Evolutionary conservation across 768 basidiomycete species (phyloP).

Genomic region (Neoboletus magnificus): DNA sequence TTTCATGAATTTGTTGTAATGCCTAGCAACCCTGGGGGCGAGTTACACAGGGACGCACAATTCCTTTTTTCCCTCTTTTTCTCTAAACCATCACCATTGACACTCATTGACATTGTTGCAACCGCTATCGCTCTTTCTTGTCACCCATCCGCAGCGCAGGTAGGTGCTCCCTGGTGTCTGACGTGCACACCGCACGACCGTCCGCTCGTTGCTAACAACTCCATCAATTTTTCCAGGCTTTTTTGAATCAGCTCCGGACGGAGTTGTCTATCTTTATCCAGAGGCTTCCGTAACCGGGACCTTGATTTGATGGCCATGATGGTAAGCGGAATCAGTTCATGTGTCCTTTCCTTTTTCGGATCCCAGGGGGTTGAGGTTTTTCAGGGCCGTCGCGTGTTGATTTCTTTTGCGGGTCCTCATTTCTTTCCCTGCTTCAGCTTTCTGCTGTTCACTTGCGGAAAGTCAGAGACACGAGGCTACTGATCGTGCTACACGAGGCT

Average conservation of each 20-base stretch:
- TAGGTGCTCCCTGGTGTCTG: conserved; percentile 1
- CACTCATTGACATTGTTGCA: background rate
- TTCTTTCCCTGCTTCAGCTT: conserved; percentile 24
- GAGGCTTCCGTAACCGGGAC: conserved; percentile 9
- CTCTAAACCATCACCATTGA: background rate
- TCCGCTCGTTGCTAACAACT: conserved; percentile 8
- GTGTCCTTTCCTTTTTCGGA: conserved; percentile 29
- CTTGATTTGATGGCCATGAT: conserved; percentile 26
- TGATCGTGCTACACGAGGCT: conserved; percentile 46
- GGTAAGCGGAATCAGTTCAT: conserved; percentile 27
- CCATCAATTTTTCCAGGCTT: background rate
- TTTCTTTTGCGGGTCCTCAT: conserved; percentile 14
- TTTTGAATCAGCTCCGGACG: background rate
- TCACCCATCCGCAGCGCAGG: conserved; percentile 11
- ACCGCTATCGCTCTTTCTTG: background rate
- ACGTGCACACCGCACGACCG: background rate
- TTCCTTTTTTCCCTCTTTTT: background rate
- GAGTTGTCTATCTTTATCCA: conserved; percentile 1
- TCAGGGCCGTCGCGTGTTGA: conserved; percentile 32
- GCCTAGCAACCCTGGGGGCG: conserved; percentile 25
- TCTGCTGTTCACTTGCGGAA: conserved; percentile 35
- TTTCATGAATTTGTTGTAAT: conserved; percentile 8
- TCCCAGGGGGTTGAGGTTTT: conserved; percentile 31
- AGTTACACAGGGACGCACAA: background rate
- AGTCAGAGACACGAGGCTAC: conserved; percentile 50